phyloP scores from a whole-genome alignment of 352 stramenopile genomes.

The Pythium brachiatum region DNA sequence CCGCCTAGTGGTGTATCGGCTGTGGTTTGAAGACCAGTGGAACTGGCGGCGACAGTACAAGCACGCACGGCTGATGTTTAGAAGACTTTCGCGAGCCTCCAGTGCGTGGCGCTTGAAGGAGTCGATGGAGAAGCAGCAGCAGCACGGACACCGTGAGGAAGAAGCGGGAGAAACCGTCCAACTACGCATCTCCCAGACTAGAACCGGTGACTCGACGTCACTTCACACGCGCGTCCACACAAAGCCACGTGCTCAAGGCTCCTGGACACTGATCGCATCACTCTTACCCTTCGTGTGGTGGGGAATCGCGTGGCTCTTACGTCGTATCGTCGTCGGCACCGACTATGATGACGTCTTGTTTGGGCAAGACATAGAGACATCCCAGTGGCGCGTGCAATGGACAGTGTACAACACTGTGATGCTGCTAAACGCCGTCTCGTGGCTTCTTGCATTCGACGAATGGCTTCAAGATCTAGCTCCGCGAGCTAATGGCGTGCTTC shows the following conservation, averaged over 20 bases:
- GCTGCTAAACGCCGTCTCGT: constrained; percentile 33
- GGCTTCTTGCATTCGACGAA: constrained; percentile 44
- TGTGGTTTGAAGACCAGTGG: constrained; percentile 38
- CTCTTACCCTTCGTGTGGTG: constrained; percentile 39
- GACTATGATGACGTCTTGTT: constrained; percentile 25
- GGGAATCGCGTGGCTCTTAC: constrained; percentile 15
- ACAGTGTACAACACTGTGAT: constrained; percentile 37
- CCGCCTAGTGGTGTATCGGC: constrained; percentile 39
- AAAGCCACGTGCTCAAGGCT: constrained; percentile 37
- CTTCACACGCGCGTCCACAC: constrained; percentile 22
- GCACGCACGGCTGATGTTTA: constrained; percentile 28
- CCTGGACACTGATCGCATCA: constrained; percentile 50
- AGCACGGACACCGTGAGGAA: neutral
- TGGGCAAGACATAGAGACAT: constrained; percentile 5
- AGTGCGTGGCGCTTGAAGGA: constrained; percentile 1
- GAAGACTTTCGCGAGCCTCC: constrained; percentile 13
- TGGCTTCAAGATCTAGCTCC: constrained; percentile 36
- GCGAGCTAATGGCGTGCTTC: neutral
- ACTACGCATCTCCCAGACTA: constrained; percentile 27
- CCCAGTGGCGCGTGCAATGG: constrained; percentile 37
- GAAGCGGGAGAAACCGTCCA: constrained; percentile 8
- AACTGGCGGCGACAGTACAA: constrained; percentile 41
- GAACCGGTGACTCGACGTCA: constrained; percentile 5
- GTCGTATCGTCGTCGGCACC: constrained; percentile 7
- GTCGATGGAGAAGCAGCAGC: neutral